Evolutionary conservation across 176 grass and related monocot species (phyloP).

Genomic region (Paspalum vaginatum): DNA sequence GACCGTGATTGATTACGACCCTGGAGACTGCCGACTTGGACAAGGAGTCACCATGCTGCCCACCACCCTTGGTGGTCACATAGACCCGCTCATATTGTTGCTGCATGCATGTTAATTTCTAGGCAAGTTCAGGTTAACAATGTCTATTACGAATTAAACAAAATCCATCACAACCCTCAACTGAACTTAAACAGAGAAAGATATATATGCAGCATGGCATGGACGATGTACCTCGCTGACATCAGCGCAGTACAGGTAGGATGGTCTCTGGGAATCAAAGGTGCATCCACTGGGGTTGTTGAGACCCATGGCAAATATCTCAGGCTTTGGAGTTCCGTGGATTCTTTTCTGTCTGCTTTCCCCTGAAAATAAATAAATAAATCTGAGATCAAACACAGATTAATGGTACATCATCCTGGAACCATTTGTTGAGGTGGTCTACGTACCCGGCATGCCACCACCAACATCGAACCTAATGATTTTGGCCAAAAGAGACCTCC

Average conservation of each 20-base stretch:
- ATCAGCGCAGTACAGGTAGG: constrained; percentile 82
- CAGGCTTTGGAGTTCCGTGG: constrained; percentile 55
- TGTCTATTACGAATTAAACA: too few relatives aligned
- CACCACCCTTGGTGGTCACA: constrained; percentile 11
- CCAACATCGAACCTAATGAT: constrained; percentile 74
- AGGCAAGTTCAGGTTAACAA: neutral
- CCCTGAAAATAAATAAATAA: neutral
- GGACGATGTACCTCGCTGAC: constrained; percentile 50
- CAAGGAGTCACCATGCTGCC: constrained; percentile 34
- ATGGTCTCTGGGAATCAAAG: constrained; percentile 67
- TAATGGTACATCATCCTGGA: too few relatives aligned
- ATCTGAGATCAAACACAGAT: too few relatives aligned
- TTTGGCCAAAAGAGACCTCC: constrained; percentile 72
- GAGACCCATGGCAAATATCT: constrained; percentile 70
- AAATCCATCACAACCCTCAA: too few relatives aligned
- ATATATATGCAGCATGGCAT: too few relatives aligned
- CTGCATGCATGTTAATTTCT: neutral
- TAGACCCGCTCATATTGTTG: constrained; percentile 28
- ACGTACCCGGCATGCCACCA: neutral
- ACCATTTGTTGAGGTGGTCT: too few relatives aligned
- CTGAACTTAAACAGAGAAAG: too few relatives aligned
- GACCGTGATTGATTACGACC: constrained; percentile 25
- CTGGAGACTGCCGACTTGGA: constrained; percentile 24
- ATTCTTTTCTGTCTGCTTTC: constrained; percentile 25
- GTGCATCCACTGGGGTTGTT: constrained; percentile 74